Evolutionary conservation across 2,329 filamentous ascomycete species (phyloP), one percentile per base, ranked within the genome.

Genomic region (Paraconiothyrium brasiliense): DNA sequence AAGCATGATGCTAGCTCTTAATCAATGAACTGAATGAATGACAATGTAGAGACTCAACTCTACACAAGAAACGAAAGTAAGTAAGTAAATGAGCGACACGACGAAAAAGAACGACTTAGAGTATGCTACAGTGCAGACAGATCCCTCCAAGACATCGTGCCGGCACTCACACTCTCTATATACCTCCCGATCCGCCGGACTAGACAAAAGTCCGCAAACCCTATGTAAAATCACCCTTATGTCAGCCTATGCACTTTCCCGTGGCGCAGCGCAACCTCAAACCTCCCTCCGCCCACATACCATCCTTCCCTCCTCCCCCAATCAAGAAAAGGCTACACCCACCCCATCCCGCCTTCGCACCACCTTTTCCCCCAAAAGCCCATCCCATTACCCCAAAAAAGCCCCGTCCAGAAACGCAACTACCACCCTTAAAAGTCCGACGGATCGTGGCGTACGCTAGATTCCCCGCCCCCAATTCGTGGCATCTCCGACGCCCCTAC

Each of bases 111-210:
- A 30, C 2, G 7, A 4, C 10, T 6, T 37, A 39, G 32, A 56
- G 41, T 55, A 30, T 22, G 27, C 14, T 54, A 37, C 39, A 30
- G 22, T 6, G 27, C 27, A 30, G 27, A 30, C 27, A 30, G 27
- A 30, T 30, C 27, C 27, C 34, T 55, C 41, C 4, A 35, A 8
- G 16, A 47, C 54, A 56, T 37, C 41, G 20, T 43, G 47, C 32
- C 41, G 52, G 52, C 54, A 37, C 37, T 47, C 27, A 4, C 16
- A 27, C 9, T 16, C 41, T 20, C 11, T 56, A 56, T 56, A 56
- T 56, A 48, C 54, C 4, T 32, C 41, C 20, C 20, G 20, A 20
- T 20, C 20, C 30, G 10, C 13, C 51, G 37, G 37, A 43, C 35
- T 16, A 43, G 27, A 14, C 22, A 32, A 34, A 16, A 16, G 32